These are phyloP conservation scores for Plasmodium ovale DNA, from an alignment of 169 alveolate genomes.

Conservation along the genomic window DNA sequence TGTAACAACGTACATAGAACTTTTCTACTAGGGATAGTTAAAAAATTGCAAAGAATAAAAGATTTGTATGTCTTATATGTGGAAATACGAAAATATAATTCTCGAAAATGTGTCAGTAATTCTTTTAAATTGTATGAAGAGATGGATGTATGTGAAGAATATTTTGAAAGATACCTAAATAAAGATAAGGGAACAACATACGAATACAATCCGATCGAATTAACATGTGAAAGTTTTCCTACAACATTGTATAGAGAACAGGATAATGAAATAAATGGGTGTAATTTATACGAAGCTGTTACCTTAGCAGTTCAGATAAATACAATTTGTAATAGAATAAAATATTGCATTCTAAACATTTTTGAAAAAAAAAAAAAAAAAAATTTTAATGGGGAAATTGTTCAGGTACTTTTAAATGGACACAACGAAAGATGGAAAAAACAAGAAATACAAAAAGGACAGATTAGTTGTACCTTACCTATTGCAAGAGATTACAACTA, in stretches of 20 bases:
- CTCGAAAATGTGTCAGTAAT: neutral
- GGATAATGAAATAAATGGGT: neutral
- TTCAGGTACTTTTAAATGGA: constrained; percentile 22
- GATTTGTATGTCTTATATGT: constrained; percentile 34
- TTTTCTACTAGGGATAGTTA: constrained; percentile 42
- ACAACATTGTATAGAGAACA: neutral
- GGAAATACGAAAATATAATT: constrained; percentile 41
- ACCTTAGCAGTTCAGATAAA: constrained; percentile 35
- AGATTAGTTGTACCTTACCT: neutral
- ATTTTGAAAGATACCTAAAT: constrained; percentile 29
- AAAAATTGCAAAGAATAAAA: constrained; percentile 6
- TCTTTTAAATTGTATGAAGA: constrained; percentile 38
- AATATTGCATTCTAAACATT: constrained; percentile 34
- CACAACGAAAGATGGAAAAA: neutral
- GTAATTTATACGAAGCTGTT: constrained; percentile 31
- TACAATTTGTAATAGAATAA: constrained; percentile 52
- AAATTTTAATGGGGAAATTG: neutral
- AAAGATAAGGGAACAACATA: neutral
- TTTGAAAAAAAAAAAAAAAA: constrained; percentile 14
- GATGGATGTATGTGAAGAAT: constrained; percentile 46
- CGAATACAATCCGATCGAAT: neutral
- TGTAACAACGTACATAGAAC: neutral
- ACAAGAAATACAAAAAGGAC: neutral
- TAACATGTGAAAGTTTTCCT: neutral
- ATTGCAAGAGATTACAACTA: constrained; percentile 5